Percentiles rank a stretch among this genome's conserved stretches.
These are phyloP conservation scores for Debaryomyces maramus DNA, from an alignment of 805 yeast genomes.

Conservation along the genomic window DNA sequence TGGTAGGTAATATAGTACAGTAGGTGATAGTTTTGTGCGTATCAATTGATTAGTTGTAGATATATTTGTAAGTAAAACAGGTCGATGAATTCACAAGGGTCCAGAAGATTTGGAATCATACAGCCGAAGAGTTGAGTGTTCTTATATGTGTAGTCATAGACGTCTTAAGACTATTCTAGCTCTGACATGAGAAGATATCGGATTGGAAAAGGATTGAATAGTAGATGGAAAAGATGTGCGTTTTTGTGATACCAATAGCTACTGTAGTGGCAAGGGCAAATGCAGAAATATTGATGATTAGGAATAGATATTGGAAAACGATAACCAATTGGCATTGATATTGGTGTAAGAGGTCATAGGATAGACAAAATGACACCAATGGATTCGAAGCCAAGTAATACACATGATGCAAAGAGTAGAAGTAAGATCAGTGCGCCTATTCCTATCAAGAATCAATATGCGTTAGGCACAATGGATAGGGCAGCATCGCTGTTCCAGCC, in stretches of 20 bases:
- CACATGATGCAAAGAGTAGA: neutral
- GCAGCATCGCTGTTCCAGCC: slow-evolving; percentile 10
- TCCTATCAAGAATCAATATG: slow-evolving; percentile 13
- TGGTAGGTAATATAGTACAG: too few species aligned
- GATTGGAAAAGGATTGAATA: too few species aligned
- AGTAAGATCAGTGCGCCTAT: slow-evolving; percentile 16
- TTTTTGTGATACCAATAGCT: neutral
- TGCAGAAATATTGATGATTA: too few species aligned
- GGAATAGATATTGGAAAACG: too few species aligned
- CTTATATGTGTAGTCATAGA: too few species aligned
- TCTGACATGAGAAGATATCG: too few species aligned
- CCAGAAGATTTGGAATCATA: too few species aligned
- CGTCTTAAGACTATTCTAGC: too few species aligned
- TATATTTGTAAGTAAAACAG: too few species aligned
- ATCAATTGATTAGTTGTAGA: too few species aligned
- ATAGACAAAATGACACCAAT: neutral
- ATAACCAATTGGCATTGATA: neutral
- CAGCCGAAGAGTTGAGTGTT: too few species aligned
- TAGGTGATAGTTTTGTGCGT: too few species aligned
- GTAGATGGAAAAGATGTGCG: neutral
- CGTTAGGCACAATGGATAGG: slow-evolving; percentile 5
- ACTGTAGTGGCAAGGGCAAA: neutral
- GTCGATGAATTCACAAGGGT: neutral
- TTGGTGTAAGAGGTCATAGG: neutral
- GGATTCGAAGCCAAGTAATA: neutral